These are phyloP conservation scores for Mycena capillaripes DNA, from an alignment of 768 basidiomycete genomes.

Conservation along the genomic window DNA sequence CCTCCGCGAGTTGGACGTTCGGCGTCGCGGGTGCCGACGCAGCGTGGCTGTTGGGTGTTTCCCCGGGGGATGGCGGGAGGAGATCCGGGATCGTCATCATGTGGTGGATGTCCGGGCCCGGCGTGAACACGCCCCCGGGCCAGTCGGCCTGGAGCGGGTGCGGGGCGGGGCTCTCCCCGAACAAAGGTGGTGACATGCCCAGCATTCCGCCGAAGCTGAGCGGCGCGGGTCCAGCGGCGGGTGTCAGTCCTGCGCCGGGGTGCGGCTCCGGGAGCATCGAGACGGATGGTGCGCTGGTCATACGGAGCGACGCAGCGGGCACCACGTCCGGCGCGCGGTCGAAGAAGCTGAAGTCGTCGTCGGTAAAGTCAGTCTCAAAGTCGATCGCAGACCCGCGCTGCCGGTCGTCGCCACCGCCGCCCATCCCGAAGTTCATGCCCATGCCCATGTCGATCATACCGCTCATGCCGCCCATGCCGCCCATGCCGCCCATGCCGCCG, in stretches of 20 bases:
- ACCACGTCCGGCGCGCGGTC: slow-evolving; percentile 64
- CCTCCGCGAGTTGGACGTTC: slow-evolving; percentile 57
- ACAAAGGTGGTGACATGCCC: slow-evolving; percentile 41
- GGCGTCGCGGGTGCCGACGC: slow-evolving; percentile 65
- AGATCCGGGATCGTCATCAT: slow-evolving; percentile 55
- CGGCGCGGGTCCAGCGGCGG: slow-evolving; percentile 49
- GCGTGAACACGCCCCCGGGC: slow-evolving; percentile 28
- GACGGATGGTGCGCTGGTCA: slow-evolving; percentile 26
- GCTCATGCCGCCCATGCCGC: no score
- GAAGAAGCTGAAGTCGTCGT: slow-evolving; percentile 93
- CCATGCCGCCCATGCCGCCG: slow-evolving; percentile 51
- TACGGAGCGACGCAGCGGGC: slow-evolving; percentile 10
- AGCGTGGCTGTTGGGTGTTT: slow-evolving; percentile 59
- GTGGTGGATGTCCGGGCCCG: slow-evolving; percentile 47
- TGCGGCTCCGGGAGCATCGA: slow-evolving; percentile 26
- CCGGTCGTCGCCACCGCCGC: slow-evolving; percentile 18
- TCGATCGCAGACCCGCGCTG: slow-evolving; percentile 49
- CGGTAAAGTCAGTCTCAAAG: slow-evolving; percentile 79
- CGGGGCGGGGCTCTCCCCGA: slow-evolving; percentile 40
- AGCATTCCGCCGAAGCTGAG: slow-evolving; percentile 43
- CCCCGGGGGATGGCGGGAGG: slow-evolving; percentile 65
- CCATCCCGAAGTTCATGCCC: slow-evolving; percentile 40
- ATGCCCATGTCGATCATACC: slow-evolving; percentile 46
- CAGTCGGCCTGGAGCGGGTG: slow-evolving; percentile 21
- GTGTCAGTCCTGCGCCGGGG: slow-evolving; percentile 45